Base-by-base conservation (phyloP, 495 filamentous ascomycete species). In the Podospora anserina region DNA sequence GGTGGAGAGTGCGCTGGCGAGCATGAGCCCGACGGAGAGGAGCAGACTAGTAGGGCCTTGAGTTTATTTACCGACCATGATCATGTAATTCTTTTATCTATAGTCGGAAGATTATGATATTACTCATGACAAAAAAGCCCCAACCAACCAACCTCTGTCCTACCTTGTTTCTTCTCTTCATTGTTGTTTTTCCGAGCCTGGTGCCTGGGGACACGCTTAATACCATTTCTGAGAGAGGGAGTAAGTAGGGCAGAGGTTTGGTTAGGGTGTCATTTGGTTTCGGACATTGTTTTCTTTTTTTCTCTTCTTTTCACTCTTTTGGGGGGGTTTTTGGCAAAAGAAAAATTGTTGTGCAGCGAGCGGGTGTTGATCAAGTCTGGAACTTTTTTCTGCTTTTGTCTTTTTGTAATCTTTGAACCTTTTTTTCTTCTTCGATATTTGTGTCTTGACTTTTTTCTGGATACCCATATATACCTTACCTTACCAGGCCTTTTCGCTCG, bases 1-100 rank as follows among this genome's bases (percentile, higher is more conserved):
- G 23, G 73, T 76, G 4, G 77, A 78, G 61, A 49, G 32, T 49
- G 32, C 61, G 27, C 19, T 63, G 30, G 39, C 39, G 13, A 49
- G 15, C 15, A 49, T 49, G 39, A 49, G 39, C 39, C 39, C 39
- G 5, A 49, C 39, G 9, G 39, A 16, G 39, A 16, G 9, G 15
- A 49, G 13, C 39, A 49, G 39, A 13, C 9, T 49, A 49, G 39
- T 11, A 23, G 23, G 23, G 15, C 39, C 39, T 2, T 49, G 39
- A 49, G 39, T 13, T 11, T 49, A 11, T 2, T 49, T 11, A 49
- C 39, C 9, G 15, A 49, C 9, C 15, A 6, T 39, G 34, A 49
- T 49, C 39, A 49, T 49, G 39, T 49, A 49, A 4, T 32, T 23
- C 23, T 32, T 30, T 23, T 28, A 32, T 61, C 16, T 61, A 61